phyloP scores from a whole-genome alignment of 768 basidiomycete genomes.

The Tylopilus sp. region DNA sequence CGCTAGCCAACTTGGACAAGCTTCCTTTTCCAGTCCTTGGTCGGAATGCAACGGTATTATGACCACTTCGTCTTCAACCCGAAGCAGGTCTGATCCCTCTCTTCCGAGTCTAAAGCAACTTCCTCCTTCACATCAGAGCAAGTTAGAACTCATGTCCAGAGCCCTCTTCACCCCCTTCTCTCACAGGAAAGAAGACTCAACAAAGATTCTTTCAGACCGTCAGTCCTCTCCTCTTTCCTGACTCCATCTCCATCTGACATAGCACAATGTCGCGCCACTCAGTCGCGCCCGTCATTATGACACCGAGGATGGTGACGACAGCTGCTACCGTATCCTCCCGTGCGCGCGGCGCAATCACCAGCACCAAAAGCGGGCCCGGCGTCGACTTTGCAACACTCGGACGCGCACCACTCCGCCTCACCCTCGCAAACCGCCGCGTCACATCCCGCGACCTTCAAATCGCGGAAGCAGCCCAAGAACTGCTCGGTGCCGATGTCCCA shows the following conservation, averaged over 20 bases:
- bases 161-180: slow-evolving; percentile 67
- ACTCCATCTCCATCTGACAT: background rate
- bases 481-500: slow-evolving; percentile 68
- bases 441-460: slow-evolving; percentile 85
- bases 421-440: slow-evolving; percentile 60
- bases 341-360: slow-evolving; percentile 33
- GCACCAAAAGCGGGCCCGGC: slow-evolving; percentile 31
- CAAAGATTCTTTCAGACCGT: slow-evolving; percentile 75
- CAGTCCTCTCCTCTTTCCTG: slow-evolving; percentile 28
- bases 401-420: slow-evolving; percentile 69
- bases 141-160: slow-evolving; percentile 63
- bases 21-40: slow-evolving; percentile 1
- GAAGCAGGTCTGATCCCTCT: background rate
- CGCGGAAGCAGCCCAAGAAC: slow-evolving; percentile 75
- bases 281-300: slow-evolving; percentile 90
- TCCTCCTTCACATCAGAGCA: too few relatives aligned
- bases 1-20: background rate
- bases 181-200: slow-evolving; percentile 58
- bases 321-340: slow-evolving; percentile 66
- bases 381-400: slow-evolving; percentile 78
- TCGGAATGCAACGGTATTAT: slow-evolving; percentile 21
- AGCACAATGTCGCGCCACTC: slow-evolving; percentile 15
- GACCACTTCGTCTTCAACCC: background rate
- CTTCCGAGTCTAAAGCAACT: slow-evolving; percentile 20
- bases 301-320: slow-evolving; percentile 74